Percentiles rank a stretch among this genome's conserved stretches.
Evolutionary conservation across 2,329 filamentous ascomycete species (phyloP).

Genomic region (Rhynchosporium graminicola): DNA sequence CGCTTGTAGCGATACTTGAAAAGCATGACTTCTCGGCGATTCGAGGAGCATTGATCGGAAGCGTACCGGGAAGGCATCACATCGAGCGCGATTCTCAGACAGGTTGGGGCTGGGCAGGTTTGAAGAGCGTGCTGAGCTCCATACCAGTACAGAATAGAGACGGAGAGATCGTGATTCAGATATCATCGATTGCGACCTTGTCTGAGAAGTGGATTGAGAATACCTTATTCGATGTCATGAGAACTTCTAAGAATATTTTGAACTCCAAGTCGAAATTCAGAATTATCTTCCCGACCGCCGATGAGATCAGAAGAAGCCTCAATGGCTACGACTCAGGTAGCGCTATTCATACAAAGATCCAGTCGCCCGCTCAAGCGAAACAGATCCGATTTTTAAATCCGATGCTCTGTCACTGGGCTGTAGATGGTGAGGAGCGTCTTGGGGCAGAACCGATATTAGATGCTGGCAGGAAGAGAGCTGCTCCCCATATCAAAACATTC

Average conservation of each 20-base stretch:
- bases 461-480: slow-evolving; percentile 66
- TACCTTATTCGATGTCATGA: slow-evolving; percentile 58
- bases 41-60: slow-evolving; percentile 72
- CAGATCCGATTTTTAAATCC: slow-evolving; percentile 74
- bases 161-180: slow-evolving; percentile 59
- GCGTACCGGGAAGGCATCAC: slow-evolving; percentile 69
- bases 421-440: slow-evolving; percentile 47
- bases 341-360: slow-evolving; percentile 80
- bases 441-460: slow-evolving; percentile 42
- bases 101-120: slow-evolving; percentile 74
- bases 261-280: slow-evolving; percentile 55
- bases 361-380: slow-evolving; percentile 68
- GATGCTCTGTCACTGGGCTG: slow-evolving; percentile 74
- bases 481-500: slow-evolving; percentile 90
- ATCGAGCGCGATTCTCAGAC: slow-evolving; percentile 51
- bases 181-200: slow-evolving; percentile 82
- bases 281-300: slow-evolving; percentile 77
- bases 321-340: slow-evolving; percentile 76
- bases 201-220: slow-evolving; percentile 72
- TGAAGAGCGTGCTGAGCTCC: slow-evolving; percentile 59
- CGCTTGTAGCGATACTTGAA: slow-evolving; percentile 58
- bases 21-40: slow-evolving; percentile 70
- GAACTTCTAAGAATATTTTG: slow-evolving; percentile 35
- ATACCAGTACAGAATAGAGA: slow-evolving; percentile 49
- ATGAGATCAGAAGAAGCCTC: slow-evolving; percentile 74